Percentiles rank a stretch among this genome's conserved stretches.
phyloP scores from a whole-genome alignment of 768 basidiomycete species.

The Russula dissimulans region DNA sequence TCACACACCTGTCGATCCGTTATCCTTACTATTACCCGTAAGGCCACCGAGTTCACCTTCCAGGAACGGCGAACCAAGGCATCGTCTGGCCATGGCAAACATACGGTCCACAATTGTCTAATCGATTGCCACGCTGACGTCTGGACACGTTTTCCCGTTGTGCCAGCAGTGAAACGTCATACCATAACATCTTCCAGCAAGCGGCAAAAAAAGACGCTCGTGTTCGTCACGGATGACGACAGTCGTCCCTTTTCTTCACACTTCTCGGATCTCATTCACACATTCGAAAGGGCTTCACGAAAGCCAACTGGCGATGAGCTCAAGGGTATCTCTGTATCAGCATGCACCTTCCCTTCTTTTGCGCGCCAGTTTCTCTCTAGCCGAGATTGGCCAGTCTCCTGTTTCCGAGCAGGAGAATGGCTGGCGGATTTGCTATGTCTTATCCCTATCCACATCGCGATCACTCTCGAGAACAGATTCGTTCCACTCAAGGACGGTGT shows the following conservation, averaged over 20 bases:
- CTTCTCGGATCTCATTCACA: conserved; percentile 36
- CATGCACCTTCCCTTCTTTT: conserved; percentile 27
- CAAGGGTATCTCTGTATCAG: conserved; percentile 30
- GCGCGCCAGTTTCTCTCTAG: not conserved
- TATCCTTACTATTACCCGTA: conserved; percentile 43
- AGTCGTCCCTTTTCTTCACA: conserved; percentile 32
- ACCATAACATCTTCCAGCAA: conserved; percentile 18
- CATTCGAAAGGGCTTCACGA: conserved; percentile 40
- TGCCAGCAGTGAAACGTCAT: conserved; percentile 3
- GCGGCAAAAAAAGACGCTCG: conserved; percentile 29
- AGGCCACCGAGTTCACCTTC: conserved; percentile 49
- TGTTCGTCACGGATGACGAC: conserved; percentile 37
- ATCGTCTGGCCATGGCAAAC: conserved; percentile 14
- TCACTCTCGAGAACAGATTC: conserved; percentile 52
- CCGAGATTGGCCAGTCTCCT: conserved; percentile 25
- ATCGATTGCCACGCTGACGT: conserved; percentile 8
- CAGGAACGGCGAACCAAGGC: conserved; percentile 31
- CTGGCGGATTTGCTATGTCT: conserved; percentile 50
- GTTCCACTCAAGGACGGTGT: conserved; percentile 54
- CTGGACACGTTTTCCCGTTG: conserved; percentile 13
- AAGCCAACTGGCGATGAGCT: conserved; percentile 45
- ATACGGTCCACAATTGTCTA: conserved; percentile 33
- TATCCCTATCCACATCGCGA: conserved; percentile 55
- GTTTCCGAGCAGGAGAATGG: conserved; percentile 49
- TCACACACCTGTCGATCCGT: conserved; percentile 33